Conservation (phyloP, 352 stramenopile genomes). For the Phytophthora litchii region DNA sequence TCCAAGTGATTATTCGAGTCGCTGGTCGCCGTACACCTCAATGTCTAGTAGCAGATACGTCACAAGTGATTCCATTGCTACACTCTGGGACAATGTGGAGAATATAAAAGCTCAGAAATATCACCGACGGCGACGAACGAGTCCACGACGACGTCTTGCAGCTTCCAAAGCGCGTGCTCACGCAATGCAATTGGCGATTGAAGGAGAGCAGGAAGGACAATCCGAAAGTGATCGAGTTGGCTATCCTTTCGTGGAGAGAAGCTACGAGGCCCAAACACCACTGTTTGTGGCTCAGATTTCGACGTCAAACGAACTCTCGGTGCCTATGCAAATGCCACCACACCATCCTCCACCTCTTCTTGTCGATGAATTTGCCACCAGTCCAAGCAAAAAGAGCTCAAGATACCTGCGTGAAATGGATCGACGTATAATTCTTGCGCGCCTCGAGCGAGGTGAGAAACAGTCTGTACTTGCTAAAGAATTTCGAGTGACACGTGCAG, state of each 20-base stretch:
- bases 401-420: slow-evolving; percentile 58
- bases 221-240: neutral
- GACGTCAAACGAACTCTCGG: neutral
- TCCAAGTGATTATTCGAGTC: slow-evolving; percentile 9
- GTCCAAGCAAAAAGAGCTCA: slow-evolving; percentile 34
- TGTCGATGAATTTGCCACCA: slow-evolving; percentile 6
- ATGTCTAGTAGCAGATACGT: neutral
- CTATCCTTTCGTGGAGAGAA: neutral
- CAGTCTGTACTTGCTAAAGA: slow-evolving; percentile 62
- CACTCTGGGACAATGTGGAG: slow-evolving; percentile 10
- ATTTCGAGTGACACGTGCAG: slow-evolving; percentile 57
- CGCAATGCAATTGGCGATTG: slow-evolving; percentile 10
- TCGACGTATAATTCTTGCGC: slow-evolving; percentile 47
- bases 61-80: neutral
- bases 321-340: slow-evolving; percentile 3
- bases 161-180: slow-evolving; percentile 22
- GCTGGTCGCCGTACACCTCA: slow-evolving; percentile 24
- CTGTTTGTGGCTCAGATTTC: neutral
- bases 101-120: slow-evolving; percentile 1
- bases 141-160: slow-evolving; percentile 28
- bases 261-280: neutral
- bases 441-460: slow-evolving; percentile 48
- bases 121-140: slow-evolving; percentile 22
- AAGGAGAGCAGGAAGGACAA: neutral
- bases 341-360: neutral